Percentiles rank a stretch among this genome's conserved stretches.
phyloP scores from a whole-genome alignment of 2,329 filamentous ascomycete species.

The Exserohilum turcica region DNA sequence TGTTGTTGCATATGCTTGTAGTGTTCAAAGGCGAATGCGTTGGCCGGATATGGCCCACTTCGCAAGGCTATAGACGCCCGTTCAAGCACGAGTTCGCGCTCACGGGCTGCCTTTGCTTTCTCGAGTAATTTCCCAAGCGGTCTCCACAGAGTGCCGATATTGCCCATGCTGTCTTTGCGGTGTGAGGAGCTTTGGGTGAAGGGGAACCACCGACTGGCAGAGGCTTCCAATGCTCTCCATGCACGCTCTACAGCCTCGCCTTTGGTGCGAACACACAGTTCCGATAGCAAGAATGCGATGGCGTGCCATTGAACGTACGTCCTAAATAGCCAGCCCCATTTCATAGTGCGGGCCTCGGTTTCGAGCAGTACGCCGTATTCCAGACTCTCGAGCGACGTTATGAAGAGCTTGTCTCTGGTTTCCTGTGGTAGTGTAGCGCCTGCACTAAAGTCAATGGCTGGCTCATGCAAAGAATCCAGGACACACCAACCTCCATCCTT shows the following conservation, averaged over 20 bases:
- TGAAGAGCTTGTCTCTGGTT: conserved; percentile 70
- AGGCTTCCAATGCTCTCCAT: conserved; percentile 62
- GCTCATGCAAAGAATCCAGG: not conserved
- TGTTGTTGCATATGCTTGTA: conserved; percentile 18
- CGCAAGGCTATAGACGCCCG: conserved; percentile 37
- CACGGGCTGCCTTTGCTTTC: conserved; percentile 61
- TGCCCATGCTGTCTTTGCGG: conserved; percentile 53
- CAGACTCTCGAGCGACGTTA: conserved; percentile 74
- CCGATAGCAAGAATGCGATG: conserved; percentile 64
- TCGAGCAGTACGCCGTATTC: conserved; percentile 72
- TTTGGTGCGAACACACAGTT: conserved; percentile 62
- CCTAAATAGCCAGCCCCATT: conserved; percentile 69
- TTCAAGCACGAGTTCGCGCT: conserved; percentile 55
- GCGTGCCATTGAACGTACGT: conserved; percentile 71
- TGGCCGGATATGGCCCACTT: conserved; percentile 24
- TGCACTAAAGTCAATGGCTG: not conserved
- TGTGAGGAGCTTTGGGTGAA: conserved; percentile 29
- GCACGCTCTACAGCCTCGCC: conserved; percentile 65
- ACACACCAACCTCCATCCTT: conserved; percentile 53
- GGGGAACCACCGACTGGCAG: conserved; percentile 49
- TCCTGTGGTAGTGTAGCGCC: conserved; percentile 63
- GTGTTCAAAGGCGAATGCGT: conserved; percentile 7
- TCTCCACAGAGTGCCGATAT: conserved; percentile 58
- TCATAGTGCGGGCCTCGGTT: conserved; percentile 64
- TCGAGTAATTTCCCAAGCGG: conserved; percentile 65